Conservation (phyloP, 345 rosid genomes). For the Crucihimalaya himalaica region DNA sequence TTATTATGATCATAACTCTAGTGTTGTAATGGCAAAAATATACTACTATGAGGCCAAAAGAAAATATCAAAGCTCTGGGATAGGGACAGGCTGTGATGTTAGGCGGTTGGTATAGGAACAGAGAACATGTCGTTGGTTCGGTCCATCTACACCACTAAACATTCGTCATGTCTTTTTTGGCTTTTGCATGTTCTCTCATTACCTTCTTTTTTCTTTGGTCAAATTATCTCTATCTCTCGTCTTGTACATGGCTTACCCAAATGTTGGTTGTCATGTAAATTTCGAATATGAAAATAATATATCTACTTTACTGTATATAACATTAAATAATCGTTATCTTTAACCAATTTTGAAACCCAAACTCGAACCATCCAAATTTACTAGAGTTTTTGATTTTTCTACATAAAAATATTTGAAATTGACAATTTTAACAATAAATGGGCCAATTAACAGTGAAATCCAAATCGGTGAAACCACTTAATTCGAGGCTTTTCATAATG, state of each 20-base stretch:
- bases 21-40: neutral
- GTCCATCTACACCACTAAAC: conserved; percentile 24
- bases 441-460: neutral
- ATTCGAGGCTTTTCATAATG: too few species aligned
- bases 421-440: too few species aligned
- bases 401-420: too few species aligned
- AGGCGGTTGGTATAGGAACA: conserved; percentile 11
- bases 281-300: neutral
- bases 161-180: conserved; percentile 10
- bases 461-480: neutral
- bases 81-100: conserved; percentile 26
- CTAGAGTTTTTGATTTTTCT: neutral
- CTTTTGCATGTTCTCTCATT: conserved; percentile 38
- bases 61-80: neutral
- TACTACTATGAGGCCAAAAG: neutral
- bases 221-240: neutral
- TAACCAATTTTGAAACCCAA: neutral
- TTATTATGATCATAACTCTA: neutral
- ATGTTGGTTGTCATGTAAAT: neutral
- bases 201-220: neutral
- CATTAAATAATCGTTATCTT: neutral
- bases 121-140: conserved; percentile 32
- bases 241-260: conserved; percentile 15
- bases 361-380: neutral
- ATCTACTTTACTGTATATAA: neutral